Evolutionary conservation across 2,329 filamentous ascomycete genomes (phyloP).

Genomic region (Sporothrix pallida): DNA sequence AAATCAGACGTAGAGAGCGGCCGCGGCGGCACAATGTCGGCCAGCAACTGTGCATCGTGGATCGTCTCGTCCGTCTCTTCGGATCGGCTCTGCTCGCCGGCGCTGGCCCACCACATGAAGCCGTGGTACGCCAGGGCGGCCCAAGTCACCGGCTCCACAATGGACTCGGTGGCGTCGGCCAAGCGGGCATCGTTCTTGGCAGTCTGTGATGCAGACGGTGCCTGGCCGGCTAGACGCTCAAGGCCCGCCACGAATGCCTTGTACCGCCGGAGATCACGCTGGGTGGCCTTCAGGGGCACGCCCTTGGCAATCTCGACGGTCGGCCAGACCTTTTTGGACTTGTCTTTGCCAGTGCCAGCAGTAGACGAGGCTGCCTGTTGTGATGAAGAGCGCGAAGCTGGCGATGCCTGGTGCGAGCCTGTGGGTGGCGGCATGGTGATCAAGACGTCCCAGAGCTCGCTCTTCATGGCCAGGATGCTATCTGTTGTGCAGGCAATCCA

Average conservation of each 20-base stretch:
- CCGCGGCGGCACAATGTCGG: slow-evolving; percentile 53
- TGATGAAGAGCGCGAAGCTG: neutral
- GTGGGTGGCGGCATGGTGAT: slow-evolving; percentile 73
- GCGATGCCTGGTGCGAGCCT: slow-evolving; percentile 42
- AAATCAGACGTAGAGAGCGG: neutral
- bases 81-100: slow-evolving; percentile 71
- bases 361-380: slow-evolving; percentile 46
- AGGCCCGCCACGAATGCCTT: slow-evolving; percentile 70
- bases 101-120: slow-evolving; percentile 91
- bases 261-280: slow-evolving; percentile 86
- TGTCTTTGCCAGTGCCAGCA: slow-evolving; percentile 48
- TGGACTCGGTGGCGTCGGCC: slow-evolving; percentile 58
- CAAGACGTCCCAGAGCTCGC: slow-evolving; percentile 85
- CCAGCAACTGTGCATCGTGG: slow-evolving; percentile 62
- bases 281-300: slow-evolving; percentile 77
- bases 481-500: slow-evolving; percentile 98
- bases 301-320: slow-evolving; percentile 71
- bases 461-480: slow-evolving; percentile 86
- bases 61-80: slow-evolving; percentile 64
- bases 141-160: slow-evolving; percentile 71
- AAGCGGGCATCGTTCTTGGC: slow-evolving; percentile 46
- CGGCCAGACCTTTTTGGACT: slow-evolving; percentile 73
- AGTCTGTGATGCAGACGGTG: slow-evolving; percentile 30
- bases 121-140: slow-evolving; percentile 77
- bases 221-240: slow-evolving; percentile 48